Evolutionary conservation across 164 flowering plant genomes (phyloP).

Genomic region (Annona cherimola): DNA sequence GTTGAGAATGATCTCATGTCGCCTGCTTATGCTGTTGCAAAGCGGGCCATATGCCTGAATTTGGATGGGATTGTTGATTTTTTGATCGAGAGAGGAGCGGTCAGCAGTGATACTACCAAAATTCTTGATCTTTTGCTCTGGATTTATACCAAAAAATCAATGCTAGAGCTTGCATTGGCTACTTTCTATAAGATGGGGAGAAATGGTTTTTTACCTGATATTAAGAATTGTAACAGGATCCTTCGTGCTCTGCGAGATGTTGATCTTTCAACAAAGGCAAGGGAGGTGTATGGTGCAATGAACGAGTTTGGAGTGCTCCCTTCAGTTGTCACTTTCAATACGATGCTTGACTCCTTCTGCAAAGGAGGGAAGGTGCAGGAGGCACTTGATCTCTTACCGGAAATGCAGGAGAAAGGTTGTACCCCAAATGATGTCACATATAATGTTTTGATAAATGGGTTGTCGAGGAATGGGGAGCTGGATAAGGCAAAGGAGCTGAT

Average conservation of each 20-base stretch:
- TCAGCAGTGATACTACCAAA: conserved; percentile 22
- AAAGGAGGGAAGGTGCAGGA: conserved; percentile 45
- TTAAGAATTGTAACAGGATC: conserved; percentile 63
- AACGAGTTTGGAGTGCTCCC: conserved; percentile 41
- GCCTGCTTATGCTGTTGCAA: conserved; percentile 37
- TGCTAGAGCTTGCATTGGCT: conserved; percentile 40
- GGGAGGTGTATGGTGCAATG: conserved; percentile 49
- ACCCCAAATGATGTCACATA: conserved; percentile 52
- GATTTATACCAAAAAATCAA: conserved; percentile 38
- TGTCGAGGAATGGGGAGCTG: conserved; percentile 45
- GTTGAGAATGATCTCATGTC: conserved; percentile 30
- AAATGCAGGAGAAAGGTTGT: conserved; percentile 53
- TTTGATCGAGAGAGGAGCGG: conserved; percentile 29
- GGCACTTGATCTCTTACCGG: conserved; percentile 32
- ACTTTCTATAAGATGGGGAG: conserved; percentile 51
- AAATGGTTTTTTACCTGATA: conserved; percentile 51
- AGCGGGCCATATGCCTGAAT: conserved; percentile 26
- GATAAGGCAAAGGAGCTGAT: conserved; percentile 43
- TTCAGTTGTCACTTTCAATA: conserved; percentile 54
- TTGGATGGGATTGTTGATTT: conserved; percentile 40
- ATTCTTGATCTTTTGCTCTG: conserved; percentile 47
- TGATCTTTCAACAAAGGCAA: conserved; percentile 25
- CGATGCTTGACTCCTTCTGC: conserved; percentile 49
- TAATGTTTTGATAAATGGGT: conserved; percentile 57
- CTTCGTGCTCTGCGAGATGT: conserved; percentile 49